These are phyloP conservation scores for Lasiosphaeria hispida DNA, from an alignment of 495 filamentous ascomycete species.

Conservation along the genomic window DNA sequence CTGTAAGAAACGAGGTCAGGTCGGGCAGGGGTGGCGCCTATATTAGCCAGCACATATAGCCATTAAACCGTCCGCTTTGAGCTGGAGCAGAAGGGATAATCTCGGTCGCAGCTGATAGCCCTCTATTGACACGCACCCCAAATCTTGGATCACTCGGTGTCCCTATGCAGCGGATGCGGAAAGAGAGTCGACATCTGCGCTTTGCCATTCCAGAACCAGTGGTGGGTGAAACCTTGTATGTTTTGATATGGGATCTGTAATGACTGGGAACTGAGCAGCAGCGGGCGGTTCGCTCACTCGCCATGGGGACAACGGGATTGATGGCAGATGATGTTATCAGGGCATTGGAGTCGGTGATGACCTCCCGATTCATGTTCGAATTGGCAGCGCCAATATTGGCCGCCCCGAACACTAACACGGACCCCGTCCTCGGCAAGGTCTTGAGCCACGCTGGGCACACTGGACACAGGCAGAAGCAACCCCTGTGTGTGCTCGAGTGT, in stretches of 20 bases:
- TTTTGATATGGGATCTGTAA: neutral
- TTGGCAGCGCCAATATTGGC: slow-evolving; percentile 13
- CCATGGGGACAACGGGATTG: neutral
- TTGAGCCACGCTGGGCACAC: slow-evolving; percentile 1
- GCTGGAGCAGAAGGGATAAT: slow-evolving; percentile 34
- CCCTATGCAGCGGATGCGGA: slow-evolving; percentile 16
- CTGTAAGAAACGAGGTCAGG: slow-evolving; percentile 11
- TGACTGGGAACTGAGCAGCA: neutral
- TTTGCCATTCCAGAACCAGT: too few relatives aligned
- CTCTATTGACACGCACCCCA: slow-evolving; percentile 24
- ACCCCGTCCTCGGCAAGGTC: slow-evolving; percentile 16
- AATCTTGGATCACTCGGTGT: slow-evolving; percentile 13
- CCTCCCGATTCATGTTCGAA: slow-evolving; percentile 12
- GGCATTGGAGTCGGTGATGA: neutral
- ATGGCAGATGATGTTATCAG: neutral
- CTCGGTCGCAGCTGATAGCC: slow-evolving; percentile 35
- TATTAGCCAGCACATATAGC: slow-evolving; percentile 47
- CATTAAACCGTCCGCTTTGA: slow-evolving; percentile 37
- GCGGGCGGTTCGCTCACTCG: neutral
- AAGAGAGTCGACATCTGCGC: neutral
- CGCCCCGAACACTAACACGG: slow-evolving; percentile 7
- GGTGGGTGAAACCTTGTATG: too few relatives aligned
- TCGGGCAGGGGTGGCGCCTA: slow-evolving; percentile 31
- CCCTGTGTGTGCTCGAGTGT: too few relatives aligned
- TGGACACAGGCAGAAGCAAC: too few relatives aligned